These are phyloP conservation scores for Selaginella moellendorffii DNA, from an alignment of 75 land plant genomes.

Conservation along the genomic window DNA sequence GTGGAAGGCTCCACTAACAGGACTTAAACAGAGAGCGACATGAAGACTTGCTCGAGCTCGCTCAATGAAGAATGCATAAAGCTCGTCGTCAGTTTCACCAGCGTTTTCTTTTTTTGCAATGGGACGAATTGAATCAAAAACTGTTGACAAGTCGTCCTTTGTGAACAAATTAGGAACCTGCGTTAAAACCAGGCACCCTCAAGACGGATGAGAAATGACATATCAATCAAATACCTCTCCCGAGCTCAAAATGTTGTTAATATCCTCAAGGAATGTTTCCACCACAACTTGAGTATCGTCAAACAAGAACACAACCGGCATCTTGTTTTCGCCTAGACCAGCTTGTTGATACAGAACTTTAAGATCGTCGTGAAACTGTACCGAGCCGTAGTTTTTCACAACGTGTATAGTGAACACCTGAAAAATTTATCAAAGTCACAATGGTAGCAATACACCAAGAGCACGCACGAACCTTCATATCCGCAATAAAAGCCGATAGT, in stretches of 20 bases:
- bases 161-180: constrained; percentile 26
- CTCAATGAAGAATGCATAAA: constrained; percentile 20
- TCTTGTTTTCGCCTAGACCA: constrained; percentile 19
- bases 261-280: constrained; percentile 27
- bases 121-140: constrained; percentile 17
- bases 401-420: constrained; percentile 21
- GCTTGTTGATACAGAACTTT: constrained; percentile 21
- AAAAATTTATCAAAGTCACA: not conserved
- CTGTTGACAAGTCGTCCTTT: constrained; percentile 17
- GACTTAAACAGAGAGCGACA: constrained; percentile 23
- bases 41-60: constrained; percentile 19
- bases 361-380: constrained; percentile 27
- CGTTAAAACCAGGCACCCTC: not conserved
- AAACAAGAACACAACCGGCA: constrained; percentile 23
- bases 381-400: constrained; percentile 14
- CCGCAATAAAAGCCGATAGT: constrained; percentile 21
- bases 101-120: constrained; percentile 21
- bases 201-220: not conserved
- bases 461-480: constrained; percentile 18
- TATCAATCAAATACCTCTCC: constrained; percentile 16
- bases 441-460: too few relatives aligned
- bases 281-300: constrained; percentile 28
- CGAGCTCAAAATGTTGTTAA: constrained; percentile 23
- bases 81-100: constrained; percentile 23
- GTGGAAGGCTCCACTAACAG: constrained; percentile 18